Percentiles rank a stretch among this genome's conserved stretches.
Conservation (phyloP, 129 eudicot genomes). For the Saposhnikovia divaricata region DNA sequence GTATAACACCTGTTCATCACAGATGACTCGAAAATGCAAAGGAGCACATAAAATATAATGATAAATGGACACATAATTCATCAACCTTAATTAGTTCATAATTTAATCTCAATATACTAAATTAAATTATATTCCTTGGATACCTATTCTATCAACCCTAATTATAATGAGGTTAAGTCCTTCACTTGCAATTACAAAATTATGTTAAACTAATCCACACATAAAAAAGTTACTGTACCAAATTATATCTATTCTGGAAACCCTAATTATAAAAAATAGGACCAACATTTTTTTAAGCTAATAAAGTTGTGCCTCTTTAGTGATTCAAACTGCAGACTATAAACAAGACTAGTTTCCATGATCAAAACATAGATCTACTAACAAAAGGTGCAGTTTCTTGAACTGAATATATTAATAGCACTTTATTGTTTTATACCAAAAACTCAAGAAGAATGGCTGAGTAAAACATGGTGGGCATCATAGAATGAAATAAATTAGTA, state of each 20-base stretch:
- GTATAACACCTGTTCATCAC: too few relatives aligned
- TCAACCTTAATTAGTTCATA: neutral
- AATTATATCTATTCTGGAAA: neutral
- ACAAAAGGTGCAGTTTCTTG: neutral
- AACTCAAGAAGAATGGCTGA: neutral
- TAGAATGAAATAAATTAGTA: neutral
- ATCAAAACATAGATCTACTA: neutral
- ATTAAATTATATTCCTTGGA: too few relatives aligned
- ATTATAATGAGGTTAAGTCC: too few relatives aligned
- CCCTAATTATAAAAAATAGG: neutral
- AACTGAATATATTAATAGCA: neutral
- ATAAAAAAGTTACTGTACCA: too few relatives aligned
- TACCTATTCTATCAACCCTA: too few relatives aligned
- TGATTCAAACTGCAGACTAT: neutral
- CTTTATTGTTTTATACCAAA: neutral
- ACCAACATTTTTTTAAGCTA: neutral
- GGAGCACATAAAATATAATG: neutral
- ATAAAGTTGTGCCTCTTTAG: neutral
- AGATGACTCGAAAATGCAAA: neutral
- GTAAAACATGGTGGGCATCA: neutral
- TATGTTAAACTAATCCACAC: too few relatives aligned
- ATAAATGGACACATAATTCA: too few relatives aligned
- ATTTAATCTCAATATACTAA: too few relatives aligned
- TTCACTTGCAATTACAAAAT: too few relatives aligned
- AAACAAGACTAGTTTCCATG: neutral